These are phyloP conservation scores for Cerioporus squamosus DNA, from an alignment of 1,284 basidiomycete species.

Conservation along the genomic window DNA sequence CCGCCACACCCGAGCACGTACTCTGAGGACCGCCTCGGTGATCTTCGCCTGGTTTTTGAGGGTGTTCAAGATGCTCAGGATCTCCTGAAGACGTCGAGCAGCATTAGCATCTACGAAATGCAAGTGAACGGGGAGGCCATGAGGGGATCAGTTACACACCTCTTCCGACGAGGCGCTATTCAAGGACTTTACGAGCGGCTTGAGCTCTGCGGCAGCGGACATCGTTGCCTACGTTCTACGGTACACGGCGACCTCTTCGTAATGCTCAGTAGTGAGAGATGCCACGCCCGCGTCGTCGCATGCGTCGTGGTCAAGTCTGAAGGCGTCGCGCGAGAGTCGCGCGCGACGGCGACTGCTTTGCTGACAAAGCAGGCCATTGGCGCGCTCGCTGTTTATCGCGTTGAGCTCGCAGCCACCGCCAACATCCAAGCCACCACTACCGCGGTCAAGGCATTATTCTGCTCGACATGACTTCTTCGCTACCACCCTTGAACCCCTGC, in stretches of 20 bases:
- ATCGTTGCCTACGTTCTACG: conserved; percentile 20
- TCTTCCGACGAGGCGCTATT: conserved; percentile 62
- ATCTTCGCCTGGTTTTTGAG: conserved; percentile 83
- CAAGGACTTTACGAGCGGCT: conserved; percentile 79
- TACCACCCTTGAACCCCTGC: neutral
- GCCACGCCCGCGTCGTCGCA: conserved; percentile 9
- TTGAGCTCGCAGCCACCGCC: conserved; percentile 13
- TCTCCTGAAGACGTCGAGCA: conserved; percentile 57
- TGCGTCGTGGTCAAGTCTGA: conserved; percentile 13
- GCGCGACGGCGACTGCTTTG: conserved; percentile 3
- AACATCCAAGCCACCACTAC: neutral
- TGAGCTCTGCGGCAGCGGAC: conserved; percentile 61
- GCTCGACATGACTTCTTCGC: neutral
- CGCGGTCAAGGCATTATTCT: neutral
- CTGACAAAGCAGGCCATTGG: conserved; percentile 22
- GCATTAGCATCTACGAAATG: conserved; percentile 38
- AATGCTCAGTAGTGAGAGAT: neutral
- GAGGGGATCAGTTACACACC: conserved; percentile 54
- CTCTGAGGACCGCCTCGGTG: conserved; percentile 87
- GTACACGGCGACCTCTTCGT: conserved; percentile 3
- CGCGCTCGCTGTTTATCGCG: conserved; percentile 21
- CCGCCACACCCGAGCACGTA: conserved; percentile 49
- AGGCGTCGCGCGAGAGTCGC: neutral
- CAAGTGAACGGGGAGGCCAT: conserved; percentile 44
- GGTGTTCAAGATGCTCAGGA: conserved; percentile 67